A percentile compares a stretch with the other conserved stretches of the same genome.
Evolutionary conservation across 192 early-diverging fungal species (phyloP).

Genomic region (Rhizophagus clarus): DNA sequence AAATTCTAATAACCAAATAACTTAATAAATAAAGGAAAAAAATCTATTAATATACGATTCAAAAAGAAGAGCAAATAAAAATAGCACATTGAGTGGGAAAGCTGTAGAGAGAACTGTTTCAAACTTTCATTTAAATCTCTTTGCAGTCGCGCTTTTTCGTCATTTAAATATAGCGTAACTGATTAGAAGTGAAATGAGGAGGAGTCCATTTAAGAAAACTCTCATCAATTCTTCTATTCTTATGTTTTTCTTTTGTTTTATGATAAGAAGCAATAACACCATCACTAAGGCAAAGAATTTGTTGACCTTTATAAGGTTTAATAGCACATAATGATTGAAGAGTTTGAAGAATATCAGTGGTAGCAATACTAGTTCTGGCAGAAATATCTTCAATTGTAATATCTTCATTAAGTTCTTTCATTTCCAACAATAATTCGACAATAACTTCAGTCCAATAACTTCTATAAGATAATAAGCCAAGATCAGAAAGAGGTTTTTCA

Average conservation of each 20-base stretch:
- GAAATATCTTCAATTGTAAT: constrained; percentile 90
- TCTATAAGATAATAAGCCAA: constrained; percentile 92
- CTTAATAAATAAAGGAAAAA: no score
- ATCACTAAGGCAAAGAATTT: constrained; percentile 86
- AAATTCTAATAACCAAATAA: no score
- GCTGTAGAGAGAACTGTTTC: no score
- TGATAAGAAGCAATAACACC: constrained; percentile 82
- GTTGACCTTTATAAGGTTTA: constrained; percentile 89
- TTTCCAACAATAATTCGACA: constrained; percentile 71
- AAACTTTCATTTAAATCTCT: no score
- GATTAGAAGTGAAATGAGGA: constrained; percentile 75
- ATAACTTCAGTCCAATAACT: constrained; percentile 95
- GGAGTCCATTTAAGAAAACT: constrained; percentile 80
- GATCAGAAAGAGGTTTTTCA: constrained; percentile 97
- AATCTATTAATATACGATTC: no score
- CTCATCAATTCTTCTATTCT: constrained; percentile 77
- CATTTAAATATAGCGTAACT: constrained; percentile 69
- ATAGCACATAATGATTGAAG: constrained; percentile 86
- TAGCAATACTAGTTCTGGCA: constrained; percentile 80
- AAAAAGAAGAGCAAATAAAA: no score
- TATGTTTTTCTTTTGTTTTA: constrained; percentile 71
- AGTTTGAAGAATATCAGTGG: constrained; percentile 90
- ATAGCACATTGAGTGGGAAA: no score
- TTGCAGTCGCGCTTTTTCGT: background rate
- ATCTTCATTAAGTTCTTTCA: constrained; percentile 65